Base-by-base conservation (phyloP, 306 rosid genomes). In the Argentina anserina region DNA sequence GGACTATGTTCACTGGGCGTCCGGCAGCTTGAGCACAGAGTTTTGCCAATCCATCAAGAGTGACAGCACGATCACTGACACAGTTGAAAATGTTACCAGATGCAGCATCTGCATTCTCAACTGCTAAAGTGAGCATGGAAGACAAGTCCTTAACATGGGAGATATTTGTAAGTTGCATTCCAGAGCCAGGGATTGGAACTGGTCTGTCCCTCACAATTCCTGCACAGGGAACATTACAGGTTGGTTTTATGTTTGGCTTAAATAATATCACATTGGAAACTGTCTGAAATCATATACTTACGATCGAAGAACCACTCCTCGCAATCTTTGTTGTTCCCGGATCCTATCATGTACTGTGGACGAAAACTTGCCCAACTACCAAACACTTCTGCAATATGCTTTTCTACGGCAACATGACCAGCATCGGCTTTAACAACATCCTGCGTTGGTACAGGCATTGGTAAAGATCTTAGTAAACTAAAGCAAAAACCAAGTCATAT, bases 221-320 rank as follows among this genome's bases (percentile, higher is more conserved):
- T 94, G 83, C 28, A 29, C 40, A 12, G 26, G n/a, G 17, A 13
- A n/a, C n/a, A n/a, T n/a, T n/a, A n/a, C 0, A 53, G 7, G 56
- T 36, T 41, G 15, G 21, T 13, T 5, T 33, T 14, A 70, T 34
- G 43, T 7, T 9, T 1, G 67, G 34, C 65, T 23, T 23, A 5
- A 18, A 14, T 12, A 28, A 55, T 21, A 23, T 62, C 15, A 34
- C 45, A 25, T 9, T 3, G 17, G 26, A 60, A 3, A 21, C 65
- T 64, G 67, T 12, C 9, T 18, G 45, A 62, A 43, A 69, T 21
- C 0, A 36, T 31, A 61, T 36, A 64, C 91, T 89, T 89, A 91
- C 97, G 80, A 67, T 94, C 95, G 40, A 91, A 94, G 85, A 91
- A 94, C 98, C 97, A 94, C 79, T 94, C 98, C 77, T 94, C 97